Evolutionary conservation across 768 basidiomycete genomes (phyloP).

Genomic region (Leccinum arenicola): DNA sequence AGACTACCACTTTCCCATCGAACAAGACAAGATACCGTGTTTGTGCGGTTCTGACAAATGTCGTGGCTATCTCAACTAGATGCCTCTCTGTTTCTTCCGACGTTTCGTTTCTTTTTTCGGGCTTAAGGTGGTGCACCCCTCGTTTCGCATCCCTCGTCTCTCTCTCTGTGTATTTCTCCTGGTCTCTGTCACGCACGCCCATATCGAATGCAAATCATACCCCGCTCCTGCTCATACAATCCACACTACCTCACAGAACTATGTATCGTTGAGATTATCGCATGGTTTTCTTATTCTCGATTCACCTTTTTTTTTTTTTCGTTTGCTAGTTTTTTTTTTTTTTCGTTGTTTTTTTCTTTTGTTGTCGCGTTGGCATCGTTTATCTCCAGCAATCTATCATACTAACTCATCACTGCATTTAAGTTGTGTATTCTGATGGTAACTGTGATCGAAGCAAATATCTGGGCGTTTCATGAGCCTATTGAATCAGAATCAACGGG

Average conservation of each 20-base stretch:
- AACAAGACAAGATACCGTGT: conserved; percentile 96
- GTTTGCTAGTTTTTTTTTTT: background rate
- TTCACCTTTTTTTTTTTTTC: background rate
- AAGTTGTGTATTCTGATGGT: no score
- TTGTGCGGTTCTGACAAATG: conserved; percentile 88
- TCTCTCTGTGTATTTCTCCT: background rate
- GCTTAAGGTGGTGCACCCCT: background rate
- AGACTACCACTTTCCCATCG: conserved; percentile 99
- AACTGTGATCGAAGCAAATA: background rate
- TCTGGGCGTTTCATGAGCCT: no score
- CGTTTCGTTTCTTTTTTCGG: background rate
- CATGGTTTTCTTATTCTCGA: conserved; percentile 15
- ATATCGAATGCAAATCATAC: conserved; percentile 21
- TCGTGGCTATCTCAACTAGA: conserved; percentile 93
- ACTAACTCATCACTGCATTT: conserved; percentile 6
- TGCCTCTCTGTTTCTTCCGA: background rate
- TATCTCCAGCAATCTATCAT: conserved; percentile 16
- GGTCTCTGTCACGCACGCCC: conserved; percentile 11
- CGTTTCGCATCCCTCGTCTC: background rate
- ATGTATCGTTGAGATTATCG: conserved; percentile 31
- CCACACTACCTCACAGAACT: conserved; percentile 22
- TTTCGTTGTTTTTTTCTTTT: background rate
- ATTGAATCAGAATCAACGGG: no score
- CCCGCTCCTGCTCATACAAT: conserved; percentile 9
- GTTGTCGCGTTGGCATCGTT: conserved; percentile 4